Conservation (phyloP, 257 asterid species). For the Primulina huaijiensis region DNA sequence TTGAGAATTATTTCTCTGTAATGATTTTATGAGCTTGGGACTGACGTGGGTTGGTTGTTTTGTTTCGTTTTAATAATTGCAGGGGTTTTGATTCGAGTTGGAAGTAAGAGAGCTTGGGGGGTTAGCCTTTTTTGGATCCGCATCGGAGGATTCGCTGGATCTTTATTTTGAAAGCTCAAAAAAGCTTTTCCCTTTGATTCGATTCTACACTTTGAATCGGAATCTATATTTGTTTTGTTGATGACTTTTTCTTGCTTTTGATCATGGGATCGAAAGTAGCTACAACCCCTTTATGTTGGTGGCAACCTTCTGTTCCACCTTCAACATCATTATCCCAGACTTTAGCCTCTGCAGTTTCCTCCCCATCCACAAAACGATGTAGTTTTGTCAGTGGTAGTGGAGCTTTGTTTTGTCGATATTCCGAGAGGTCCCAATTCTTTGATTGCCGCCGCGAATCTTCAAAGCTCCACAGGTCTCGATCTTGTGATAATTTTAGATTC, state of each 20-base stretch:
- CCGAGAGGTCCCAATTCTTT: slow-evolving; percentile 30
- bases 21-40: slow-evolving; percentile 11
- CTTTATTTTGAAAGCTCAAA: slow-evolving; percentile 11
- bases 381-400: slow-evolving; percentile 41
- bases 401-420: slow-evolving; percentile 42
- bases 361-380: slow-evolving; percentile 53
- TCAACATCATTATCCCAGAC: slow-evolving; percentile 76
- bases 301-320: slow-evolving; percentile 61
- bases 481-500: slow-evolving; percentile 34
- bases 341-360: slow-evolving; percentile 55
- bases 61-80: slow-evolving; percentile 31
- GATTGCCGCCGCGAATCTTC: slow-evolving; percentile 33
- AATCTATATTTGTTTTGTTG: slow-evolving; percentile 7
- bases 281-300: slow-evolving; percentile 56
- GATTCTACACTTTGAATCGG: not conserved
- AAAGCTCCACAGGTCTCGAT: slow-evolving; percentile 47
- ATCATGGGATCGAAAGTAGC: slow-evolving; percentile 72
- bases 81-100: slow-evolving; percentile 43
- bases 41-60: slow-evolving; percentile 31
- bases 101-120: slow-evolving; percentile 22
- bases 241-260: slow-evolving; percentile 2
- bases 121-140: slow-evolving; percentile 27
- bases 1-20: slow-evolving; percentile 18
- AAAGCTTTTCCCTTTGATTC: not conserved
- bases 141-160: slow-evolving; percentile 23